Evolutionary conservation across 2,329 filamentous ascomycete genomes (phyloP), one percentile per base, ranked within the genome.

Genomic region (Neonectria neomacrospora): DNA sequence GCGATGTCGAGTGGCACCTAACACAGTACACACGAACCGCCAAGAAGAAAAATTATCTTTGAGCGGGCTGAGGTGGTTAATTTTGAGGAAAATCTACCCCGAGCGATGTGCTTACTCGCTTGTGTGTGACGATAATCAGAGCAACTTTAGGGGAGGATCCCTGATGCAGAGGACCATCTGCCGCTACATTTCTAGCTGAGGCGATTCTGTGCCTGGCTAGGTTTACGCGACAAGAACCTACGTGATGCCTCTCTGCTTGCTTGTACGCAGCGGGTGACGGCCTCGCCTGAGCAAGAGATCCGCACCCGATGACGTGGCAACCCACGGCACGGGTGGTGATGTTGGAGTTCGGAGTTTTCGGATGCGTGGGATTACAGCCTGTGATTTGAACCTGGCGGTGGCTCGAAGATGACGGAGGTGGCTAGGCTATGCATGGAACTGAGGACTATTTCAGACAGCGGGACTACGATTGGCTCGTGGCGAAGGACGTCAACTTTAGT

Each of bases 31-130:
- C 95, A 9, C 86, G 96, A 70, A 98, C 95, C 14, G 90, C 91
- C 72, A 89, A 90, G 80, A 98, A 98, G 88, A 97, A 97, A 88
- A 93, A 97, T 75, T 97, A 97, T 76, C 85, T 97, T 58, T 97
- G 80, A 88, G 61, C 18, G 5, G 11, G n/a, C n/a, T 4, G 26
- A 20, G 2, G 28, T 32, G 16, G 23, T 20, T 50, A 9, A 50
- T 50, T 50, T n/a, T 34, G 16, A 30, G n/a, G 20, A 22, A 5
- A 32, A 22, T 32, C 26, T 18, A 14, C 7, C 23, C 8, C 18
- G 2, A 9, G 18, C 47, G 2, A 32, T 28, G 18, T 9, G n/a
- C n/a, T 20, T 34, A 14, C 20, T 4, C 16, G 5, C 18, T 14
- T 51, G 11, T 20, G 23, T 48, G 30, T 47, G 23, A 14, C 22